Percentiles rank a stretch among this genome's conserved stretches.
phyloP scores from a whole-genome alignment of 768 basidiomycete genomes.

The Pluteus cervinus region DNA sequence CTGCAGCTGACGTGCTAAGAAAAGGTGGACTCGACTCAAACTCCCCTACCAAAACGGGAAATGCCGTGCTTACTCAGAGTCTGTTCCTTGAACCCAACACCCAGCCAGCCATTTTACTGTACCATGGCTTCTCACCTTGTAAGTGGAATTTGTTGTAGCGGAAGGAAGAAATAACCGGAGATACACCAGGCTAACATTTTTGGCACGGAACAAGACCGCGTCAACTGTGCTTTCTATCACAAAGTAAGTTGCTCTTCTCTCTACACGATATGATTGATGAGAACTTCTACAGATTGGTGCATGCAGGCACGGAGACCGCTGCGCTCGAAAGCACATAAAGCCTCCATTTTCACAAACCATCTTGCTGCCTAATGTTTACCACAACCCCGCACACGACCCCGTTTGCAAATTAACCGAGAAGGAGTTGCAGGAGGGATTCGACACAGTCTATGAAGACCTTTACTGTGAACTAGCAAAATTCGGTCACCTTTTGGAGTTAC shows the following conservation, averaged over 20 bases:
- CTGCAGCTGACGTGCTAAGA: too few species aligned
- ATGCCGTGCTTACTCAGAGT: too few species aligned
- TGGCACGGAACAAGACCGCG: constrained; percentile 90
- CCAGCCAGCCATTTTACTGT: too few species aligned
- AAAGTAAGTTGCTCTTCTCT: constrained; percentile 50
- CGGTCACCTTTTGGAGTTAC: constrained; percentile 91
- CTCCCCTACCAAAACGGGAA: too few species aligned
- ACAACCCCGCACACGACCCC: constrained; percentile 94
- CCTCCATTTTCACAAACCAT: constrained; percentile 98
- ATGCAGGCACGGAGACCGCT: constrained; percentile 96
- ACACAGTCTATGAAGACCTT: constrained; percentile 91
- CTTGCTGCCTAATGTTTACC: constrained; percentile 93
- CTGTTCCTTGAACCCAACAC: too few species aligned
- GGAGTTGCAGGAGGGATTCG: constrained; percentile 87
- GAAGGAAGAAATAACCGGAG: too few species aligned
- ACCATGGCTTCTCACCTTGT: constrained; percentile 77
- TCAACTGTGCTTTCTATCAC: constrained; percentile 99
- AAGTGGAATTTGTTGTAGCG: too few species aligned
- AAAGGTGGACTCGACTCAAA: too few species aligned
- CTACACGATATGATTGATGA: constrained; percentile 8
- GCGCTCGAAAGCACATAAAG: constrained; percentile 97
- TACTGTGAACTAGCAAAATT: constrained; percentile 94
- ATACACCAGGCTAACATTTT: constrained; percentile 97
- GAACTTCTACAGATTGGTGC: constrained; percentile 92
- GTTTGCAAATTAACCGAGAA: constrained; percentile 83